Evolutionary conservation across 495 filamentous ascomycete genomes (phyloP), one percentile per base, ranked within the genome.

Genomic region (Parathielavia appendiculata): DNA sequence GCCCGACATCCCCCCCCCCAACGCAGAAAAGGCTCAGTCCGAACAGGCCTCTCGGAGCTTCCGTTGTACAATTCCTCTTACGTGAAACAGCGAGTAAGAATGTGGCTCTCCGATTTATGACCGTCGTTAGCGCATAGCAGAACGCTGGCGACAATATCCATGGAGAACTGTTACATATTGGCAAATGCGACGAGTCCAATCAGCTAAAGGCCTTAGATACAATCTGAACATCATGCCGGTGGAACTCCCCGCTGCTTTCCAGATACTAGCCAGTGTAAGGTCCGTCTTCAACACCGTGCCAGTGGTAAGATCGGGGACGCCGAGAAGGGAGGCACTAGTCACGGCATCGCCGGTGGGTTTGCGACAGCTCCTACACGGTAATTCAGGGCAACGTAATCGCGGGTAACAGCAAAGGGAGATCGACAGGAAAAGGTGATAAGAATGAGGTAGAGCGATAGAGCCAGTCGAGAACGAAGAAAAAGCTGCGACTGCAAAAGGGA

Each of bases 241-340:
- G 41, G 26, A 43, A 54, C 36, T 54, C 39, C 11, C 17, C 32
- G 11, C 16, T 54, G 20, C 32, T 43, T 34, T 54, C 51, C 36
- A 54, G 39, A 54, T 34, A 19, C 51, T 54, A 19, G 23, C 38
- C 19, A 3, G 38, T 54, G 38, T 54, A n/a, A n/a, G n/a, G n/a
- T n/a, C n/a, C n/a, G n/a, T n/a, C n/a, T n/a, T n/a, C n/a, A n/a
- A n/a, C n/a, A n/a, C n/a, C n/a, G n/a, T n/a, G n/a, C n/a, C n/a
- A n/a, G n/a, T n/a, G n/a, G n/a, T n/a, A n/a, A n/a, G n/a, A n/a
- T n/a, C n/a, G n/a, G n/a, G n/a, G n/a, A n/a, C n/a, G n/a, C n/a
- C n/a, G n/a, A n/a, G n/a, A n/a, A n/a, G n/a, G n/a, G n/a, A n/a
- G n/a, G n/a, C n/a, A n/a, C n/a, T n/a, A n/a, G n/a, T n/a, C n/a